Conservation (phyloP, 2,329 filamentous ascomycete species). For the Monosporascus sp. region DNA sequence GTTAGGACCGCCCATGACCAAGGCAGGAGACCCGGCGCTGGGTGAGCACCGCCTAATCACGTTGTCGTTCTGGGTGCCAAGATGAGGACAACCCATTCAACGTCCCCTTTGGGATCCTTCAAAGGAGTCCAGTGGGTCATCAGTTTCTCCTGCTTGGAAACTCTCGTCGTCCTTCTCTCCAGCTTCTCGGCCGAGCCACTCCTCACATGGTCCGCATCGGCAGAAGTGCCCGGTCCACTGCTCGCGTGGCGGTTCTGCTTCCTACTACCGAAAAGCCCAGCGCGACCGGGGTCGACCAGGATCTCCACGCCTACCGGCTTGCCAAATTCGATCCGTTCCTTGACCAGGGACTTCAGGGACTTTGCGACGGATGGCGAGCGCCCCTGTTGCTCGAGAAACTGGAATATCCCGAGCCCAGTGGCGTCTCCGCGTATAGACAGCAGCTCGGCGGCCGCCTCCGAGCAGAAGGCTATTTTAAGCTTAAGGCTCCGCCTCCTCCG, state of each 20-base stretch:
- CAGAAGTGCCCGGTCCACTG: background rate
- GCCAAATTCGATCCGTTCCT: constrained; percentile 22
- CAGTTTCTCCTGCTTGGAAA: constrained; percentile 14
- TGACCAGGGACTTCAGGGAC: constrained; percentile 39
- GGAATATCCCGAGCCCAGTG: constrained; percentile 47
- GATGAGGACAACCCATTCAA: constrained; percentile 29
- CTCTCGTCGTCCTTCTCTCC: constrained; percentile 15
- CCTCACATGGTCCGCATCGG: background rate
- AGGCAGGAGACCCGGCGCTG: too few relatives aligned
- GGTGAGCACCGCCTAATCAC: constrained; percentile 1
- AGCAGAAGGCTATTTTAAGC: constrained; percentile 37
- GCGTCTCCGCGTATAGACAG: constrained; percentile 37
- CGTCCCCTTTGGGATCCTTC: constrained; percentile 24
- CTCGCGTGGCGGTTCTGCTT: background rate
- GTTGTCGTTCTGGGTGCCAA: constrained; percentile 15
- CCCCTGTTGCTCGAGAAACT: constrained; percentile 44
- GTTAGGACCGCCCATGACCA: too few relatives aligned
- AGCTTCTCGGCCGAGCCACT: constrained; percentile 1
- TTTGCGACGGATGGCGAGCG: constrained; percentile 37
- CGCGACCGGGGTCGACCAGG: constrained; percentile 6
- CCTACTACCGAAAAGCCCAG: background rate
- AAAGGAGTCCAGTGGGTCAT: constrained; percentile 31
- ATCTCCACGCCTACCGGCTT: constrained; percentile 23
- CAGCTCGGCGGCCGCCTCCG: constrained; percentile 39
- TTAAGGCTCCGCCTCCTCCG: constrained; percentile 17